Conservation (phyloP, 306 rosid species). For the Neltuma alba region DNA sequence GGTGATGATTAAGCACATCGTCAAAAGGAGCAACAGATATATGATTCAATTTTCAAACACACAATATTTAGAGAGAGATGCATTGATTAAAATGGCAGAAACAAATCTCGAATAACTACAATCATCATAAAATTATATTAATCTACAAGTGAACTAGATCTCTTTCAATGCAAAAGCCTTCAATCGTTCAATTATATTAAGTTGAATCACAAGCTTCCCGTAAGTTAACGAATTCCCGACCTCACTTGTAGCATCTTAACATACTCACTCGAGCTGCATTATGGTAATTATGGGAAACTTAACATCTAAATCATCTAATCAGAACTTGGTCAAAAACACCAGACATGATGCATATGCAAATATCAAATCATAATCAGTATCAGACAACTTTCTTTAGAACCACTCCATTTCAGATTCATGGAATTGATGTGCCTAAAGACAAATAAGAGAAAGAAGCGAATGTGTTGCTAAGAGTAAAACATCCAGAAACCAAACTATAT, state of each 20-base stretch:
- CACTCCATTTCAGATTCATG: background rate
- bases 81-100: background rate
- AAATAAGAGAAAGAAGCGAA: constrained; percentile 24
- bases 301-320: background rate
- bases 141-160: background rate
- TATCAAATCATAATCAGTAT: constrained; percentile 11
- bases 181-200: background rate
- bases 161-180: background rate
- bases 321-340: constrained; percentile 22
- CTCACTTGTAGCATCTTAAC: constrained; percentile 8
- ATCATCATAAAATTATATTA: too few relatives aligned
- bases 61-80: background rate
- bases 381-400: constrained; percentile 5
- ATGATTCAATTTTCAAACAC: background rate
- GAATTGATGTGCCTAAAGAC: constrained; percentile 23
- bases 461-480: constrained; percentile 10
- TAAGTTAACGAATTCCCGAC: background rate
- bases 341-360: constrained; percentile 12
- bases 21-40: background rate
- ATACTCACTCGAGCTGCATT: background rate
- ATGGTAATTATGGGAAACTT: background rate
- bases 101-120: background rate
- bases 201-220: constrained; percentile 22
- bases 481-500: constrained; percentile 15
- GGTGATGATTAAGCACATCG: background rate